phyloP scores from a whole-genome alignment of 805 yeast species.

The Zygosaccharomyces lentus region DNA sequence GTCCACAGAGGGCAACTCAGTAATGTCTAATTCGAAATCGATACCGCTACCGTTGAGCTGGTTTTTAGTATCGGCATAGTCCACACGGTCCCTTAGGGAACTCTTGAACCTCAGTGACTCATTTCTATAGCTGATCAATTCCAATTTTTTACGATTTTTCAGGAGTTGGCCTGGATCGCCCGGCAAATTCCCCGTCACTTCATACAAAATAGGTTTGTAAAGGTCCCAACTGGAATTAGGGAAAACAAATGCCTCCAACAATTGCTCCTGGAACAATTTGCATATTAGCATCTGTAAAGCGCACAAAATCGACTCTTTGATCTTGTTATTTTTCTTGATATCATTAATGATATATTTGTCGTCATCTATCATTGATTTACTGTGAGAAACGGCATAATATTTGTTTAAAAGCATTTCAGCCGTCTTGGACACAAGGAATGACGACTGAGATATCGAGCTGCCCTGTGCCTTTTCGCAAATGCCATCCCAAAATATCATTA shows the following conservation, averaged over 20 bases:
- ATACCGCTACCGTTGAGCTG: constrained; percentile 24
- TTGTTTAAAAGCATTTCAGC: constrained; percentile 55
- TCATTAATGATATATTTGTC: constrained; percentile 38
- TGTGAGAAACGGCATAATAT: constrained; percentile 37
- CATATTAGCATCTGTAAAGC: constrained; percentile 30
- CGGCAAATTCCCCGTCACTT: constrained; percentile 21
- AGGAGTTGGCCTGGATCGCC: constrained; percentile 33
- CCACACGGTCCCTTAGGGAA: constrained; percentile 29
- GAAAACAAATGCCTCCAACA: constrained; percentile 54
- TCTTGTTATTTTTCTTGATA: constrained; percentile 34
- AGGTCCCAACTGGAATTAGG: constrained; percentile 56
- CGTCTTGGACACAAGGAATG: constrained; percentile 55
- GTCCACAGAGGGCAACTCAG: constrained; percentile 24
- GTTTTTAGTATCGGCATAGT: constrained; percentile 33
- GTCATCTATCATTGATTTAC: constrained; percentile 36
- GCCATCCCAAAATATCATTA: constrained; percentile 70
- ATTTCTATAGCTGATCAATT: constrained; percentile 60
- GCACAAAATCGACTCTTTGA: constrained; percentile 24
- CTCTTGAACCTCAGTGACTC: constrained; percentile 62
- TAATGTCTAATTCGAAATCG: constrained; percentile 36
- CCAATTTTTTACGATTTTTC: constrained; percentile 44
- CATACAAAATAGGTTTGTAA: constrained; percentile 46
- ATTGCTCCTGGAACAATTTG: constrained; percentile 32
- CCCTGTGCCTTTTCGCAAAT: constrained; percentile 37
- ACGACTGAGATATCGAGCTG: constrained; percentile 10